Evolutionary conservation across 495 filamentous ascomycete genomes (phyloP).

Genomic region (Pyrenula massariospora): DNA sequence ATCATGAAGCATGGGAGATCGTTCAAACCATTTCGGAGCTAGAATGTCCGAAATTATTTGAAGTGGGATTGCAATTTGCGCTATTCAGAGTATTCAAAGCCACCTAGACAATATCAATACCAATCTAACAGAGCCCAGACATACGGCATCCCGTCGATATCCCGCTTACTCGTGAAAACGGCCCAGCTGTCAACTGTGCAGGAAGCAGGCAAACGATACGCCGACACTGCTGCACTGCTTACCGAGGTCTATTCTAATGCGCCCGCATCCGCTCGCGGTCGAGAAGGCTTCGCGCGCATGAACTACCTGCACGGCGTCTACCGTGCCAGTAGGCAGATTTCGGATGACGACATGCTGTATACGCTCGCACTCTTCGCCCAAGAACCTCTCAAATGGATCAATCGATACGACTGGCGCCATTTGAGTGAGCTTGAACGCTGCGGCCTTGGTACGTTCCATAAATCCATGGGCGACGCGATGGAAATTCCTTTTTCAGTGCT

Average conservation of each 20-base stretch:
- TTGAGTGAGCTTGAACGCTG: conserved; percentile 53
- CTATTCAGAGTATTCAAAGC: conserved; percentile 40
- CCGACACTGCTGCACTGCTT: conserved; percentile 49
- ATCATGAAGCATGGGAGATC: conserved; percentile 46
- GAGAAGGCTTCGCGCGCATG: conserved; percentile 46
- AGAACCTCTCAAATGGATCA: conserved; percentile 46
- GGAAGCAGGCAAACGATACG: conserved; percentile 48
- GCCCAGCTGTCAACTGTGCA: conserved; percentile 41
- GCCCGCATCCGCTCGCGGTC: conserved; percentile 35
- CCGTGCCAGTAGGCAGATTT: conserved; percentile 44
- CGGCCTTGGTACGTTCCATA: conserved; percentile 55
- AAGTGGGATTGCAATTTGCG: conserved; percentile 49
- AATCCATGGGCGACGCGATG: conserved; percentile 49
- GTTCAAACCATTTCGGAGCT: conserved; percentile 31
- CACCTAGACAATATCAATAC: background rate
- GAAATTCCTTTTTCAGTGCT: conserved; percentile 39
- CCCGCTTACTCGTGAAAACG: conserved; percentile 42
- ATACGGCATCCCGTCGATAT: conserved; percentile 56
- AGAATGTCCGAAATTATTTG: conserved; percentile 47
- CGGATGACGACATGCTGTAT: conserved; percentile 55
- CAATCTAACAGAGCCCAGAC: conserved; percentile 27
- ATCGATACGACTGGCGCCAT: conserved; percentile 49
- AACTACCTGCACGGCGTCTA: conserved; percentile 57
- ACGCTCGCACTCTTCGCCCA: conserved; percentile 51
- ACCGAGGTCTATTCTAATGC: conserved; percentile 37